Percentiles rank a stretch among this genome's conserved stretches.
Conservation (phyloP, 345 rosid genomes). For the Aethionema arabicum region DNA sequence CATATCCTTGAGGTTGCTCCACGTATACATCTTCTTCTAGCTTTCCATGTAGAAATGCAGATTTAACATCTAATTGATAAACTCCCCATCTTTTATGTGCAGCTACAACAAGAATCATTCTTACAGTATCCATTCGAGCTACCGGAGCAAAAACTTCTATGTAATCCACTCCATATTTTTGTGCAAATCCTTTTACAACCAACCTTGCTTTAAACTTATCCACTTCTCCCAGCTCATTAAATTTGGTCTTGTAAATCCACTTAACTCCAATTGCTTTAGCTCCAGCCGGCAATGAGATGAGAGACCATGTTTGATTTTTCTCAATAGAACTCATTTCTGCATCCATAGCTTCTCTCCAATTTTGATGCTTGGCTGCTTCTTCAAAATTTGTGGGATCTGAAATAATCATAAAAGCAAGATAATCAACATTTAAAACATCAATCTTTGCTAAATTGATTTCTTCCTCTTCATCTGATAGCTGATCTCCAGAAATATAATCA, state of each 20-base stretch:
- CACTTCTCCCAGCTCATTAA: not conserved
- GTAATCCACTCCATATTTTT: conserved; percentile 3
- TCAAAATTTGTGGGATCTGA: not conserved
- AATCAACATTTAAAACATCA: not conserved
- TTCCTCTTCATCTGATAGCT: not conserved
- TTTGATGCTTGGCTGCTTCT: not conserved
- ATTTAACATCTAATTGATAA: not conserved
- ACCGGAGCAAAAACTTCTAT: conserved; percentile 4
- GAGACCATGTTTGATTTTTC: not conserved
- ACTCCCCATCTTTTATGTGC: not conserved
- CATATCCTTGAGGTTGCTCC: conserved; percentile 4
- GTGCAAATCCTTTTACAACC: not conserved
- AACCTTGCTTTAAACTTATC: not conserved
- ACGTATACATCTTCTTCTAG: not conserved
- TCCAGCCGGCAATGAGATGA: not conserved
- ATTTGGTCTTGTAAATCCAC: conserved; percentile 6
- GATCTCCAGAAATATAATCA: not conserved
- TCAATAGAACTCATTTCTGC: not conserved
- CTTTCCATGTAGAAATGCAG: not conserved
- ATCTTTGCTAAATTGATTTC: not conserved
- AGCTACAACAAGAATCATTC: not conserved
- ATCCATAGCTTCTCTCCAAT: not conserved
- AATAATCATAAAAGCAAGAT: not conserved
- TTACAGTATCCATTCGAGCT: not conserved
- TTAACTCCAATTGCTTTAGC: not conserved